Evolutionary conservation across 2,329 filamentous ascomycete species (phyloP).

Genomic region (Fusarium sp.): DNA sequence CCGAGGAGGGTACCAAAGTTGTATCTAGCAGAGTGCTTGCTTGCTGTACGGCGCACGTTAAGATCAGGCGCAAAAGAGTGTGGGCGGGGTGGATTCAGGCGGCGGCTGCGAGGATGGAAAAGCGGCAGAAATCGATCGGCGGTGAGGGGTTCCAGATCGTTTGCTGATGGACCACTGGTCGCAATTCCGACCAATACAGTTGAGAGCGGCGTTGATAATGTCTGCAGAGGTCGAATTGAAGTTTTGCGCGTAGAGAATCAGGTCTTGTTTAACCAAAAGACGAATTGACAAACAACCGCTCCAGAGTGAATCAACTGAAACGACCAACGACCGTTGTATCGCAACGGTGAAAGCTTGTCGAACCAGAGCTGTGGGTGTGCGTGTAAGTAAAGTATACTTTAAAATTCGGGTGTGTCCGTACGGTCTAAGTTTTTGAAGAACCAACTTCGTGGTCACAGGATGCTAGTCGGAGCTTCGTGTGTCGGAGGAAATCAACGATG

Average conservation of each 20-base stretch:
- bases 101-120: constrained; percentile 34
- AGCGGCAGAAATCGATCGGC: constrained; percentile 43
- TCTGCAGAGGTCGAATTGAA: constrained; percentile 11
- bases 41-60: constrained; percentile 35
- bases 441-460: constrained; percentile 29
- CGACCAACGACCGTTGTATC: constrained; percentile 21
- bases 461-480: constrained; percentile 8
- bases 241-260: background rate
- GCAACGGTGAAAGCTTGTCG: constrained; percentile 27
- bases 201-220: constrained; percentile 17
- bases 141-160: constrained; percentile 44
- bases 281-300: background rate
- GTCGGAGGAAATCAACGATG: constrained; percentile 3
- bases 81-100: constrained; percentile 37
- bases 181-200: constrained; percentile 23
- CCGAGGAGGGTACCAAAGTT: constrained; percentile 41
- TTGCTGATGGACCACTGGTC: constrained; percentile 32
- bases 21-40: constrained; percentile 27
- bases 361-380: constrained; percentile 24
- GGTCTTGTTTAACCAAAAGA: background rate
- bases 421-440: background rate
- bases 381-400: constrained; percentile 14
- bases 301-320: constrained; percentile 4
- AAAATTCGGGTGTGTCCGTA: constrained; percentile 20
- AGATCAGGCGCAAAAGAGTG: constrained; percentile 43